Evolutionary conservation across 2,329 filamentous ascomycete genomes (phyloP).

Genomic region (Aulographum hederae): DNA sequence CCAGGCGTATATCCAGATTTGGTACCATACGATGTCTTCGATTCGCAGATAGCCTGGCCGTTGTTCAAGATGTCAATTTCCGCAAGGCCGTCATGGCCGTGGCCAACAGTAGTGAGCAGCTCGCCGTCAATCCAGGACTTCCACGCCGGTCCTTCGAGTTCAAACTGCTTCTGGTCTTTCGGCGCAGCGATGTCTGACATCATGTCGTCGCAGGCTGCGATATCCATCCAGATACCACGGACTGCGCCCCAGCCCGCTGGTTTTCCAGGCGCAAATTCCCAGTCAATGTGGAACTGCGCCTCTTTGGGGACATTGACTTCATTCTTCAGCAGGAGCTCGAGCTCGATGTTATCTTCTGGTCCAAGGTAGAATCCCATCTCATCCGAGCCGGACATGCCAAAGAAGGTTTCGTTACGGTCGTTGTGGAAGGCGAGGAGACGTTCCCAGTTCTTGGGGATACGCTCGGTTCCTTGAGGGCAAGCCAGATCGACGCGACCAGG

Average conservation of each 20-base stretch:
- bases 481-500: conserved; percentile 2
- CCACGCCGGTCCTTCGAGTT: conserved; percentile 1
- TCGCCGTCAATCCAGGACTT: conserved; percentile 1
- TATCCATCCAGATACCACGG: conserved; percentile 3
- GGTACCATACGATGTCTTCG: conserved; percentile 1
- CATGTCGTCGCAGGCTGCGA: conserved; percentile 1
- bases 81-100: conserved; percentile 3
- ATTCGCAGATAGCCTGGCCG: conserved; percentile 2
- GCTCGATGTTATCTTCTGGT: conserved; percentile 3
- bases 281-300: conserved; percentile 1
- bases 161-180: conserved; percentile 2
- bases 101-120: conserved; percentile 4
- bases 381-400: conserved; percentile 1
- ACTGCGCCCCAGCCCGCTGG: conserved; percentile 2
- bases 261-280: conserved; percentile 1
- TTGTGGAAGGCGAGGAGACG: conserved; percentile 4
- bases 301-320: conserved; percentile 2
- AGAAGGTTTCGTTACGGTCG: conserved; percentile 4
- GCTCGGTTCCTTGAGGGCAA: conserved; percentile 1
- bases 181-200: conserved; percentile 2
- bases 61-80: conserved; percentile 2
- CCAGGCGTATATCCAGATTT: conserved; percentile 1
- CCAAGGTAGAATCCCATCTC: conserved; percentile 3
- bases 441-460: conserved; percentile 3
- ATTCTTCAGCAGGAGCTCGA: conserved; percentile 3